Evolutionary conservation across 1,139 yeast genomes (phyloP), one percentile per base, ranked within the genome.

Genomic region (Debaryomyces sp.): DNA sequence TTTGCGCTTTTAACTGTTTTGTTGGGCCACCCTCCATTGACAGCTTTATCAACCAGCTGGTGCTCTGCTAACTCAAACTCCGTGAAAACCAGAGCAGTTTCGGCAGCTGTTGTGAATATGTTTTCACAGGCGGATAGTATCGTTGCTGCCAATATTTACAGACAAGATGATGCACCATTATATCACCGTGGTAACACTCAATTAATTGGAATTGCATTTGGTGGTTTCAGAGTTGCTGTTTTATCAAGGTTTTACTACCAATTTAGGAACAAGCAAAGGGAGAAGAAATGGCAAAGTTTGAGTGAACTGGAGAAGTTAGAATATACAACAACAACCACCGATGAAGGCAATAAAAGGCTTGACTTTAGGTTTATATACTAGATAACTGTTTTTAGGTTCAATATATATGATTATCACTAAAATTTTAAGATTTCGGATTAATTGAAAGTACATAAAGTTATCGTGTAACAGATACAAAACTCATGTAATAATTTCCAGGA

Each of bases 31-130:
- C 80, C 81, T 0, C 23, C 38, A 5, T n/a, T 21, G 10, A 2
- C 18, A 7, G 22, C 38, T 6, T 65, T 81, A 44, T 65, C 77
- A 45, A 82, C 81, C 40, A 68, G 81, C 21, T 80, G 86, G 82
- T 75, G 80, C 46, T 80, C 86, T 0, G 63, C 77, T 29, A 83
- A 83, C 54, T 72, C 87, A 8, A 78, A 80, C 54, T 71, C 85
- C 6, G 85, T 84, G 24, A 65, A 82, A 30, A 70, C 78, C 10
- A 67, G 89, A 52, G 77, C 87, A 0, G 81, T 84, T 6, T 73
- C 83, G 13, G 75, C 86, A 2, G 82, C 89, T 0, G 50, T 84
- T 21, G 81, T 80, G 60, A 84, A 84, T 57, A 81, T 83, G 68
- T 73, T 73, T 54, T 79, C 78, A 1, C 89, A 84, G 58, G 64